Evolutionary conservation across 2,329 filamentous ascomycete genomes (phyloP), one percentile per base, ranked within the genome.

Genomic region (Chrysosporium keratinophilum): DNA sequence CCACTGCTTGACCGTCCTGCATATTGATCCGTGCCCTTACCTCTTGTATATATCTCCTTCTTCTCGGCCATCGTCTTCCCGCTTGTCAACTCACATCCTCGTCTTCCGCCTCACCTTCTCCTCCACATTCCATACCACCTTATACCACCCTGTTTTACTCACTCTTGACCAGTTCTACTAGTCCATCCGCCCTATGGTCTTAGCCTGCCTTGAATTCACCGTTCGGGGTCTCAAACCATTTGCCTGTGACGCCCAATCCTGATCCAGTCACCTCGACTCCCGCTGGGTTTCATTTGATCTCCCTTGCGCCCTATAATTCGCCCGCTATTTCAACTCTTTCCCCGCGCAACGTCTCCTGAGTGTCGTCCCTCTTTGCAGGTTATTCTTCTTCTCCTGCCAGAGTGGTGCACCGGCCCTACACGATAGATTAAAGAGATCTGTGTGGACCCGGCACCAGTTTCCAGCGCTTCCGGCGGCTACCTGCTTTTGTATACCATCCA

Each of bases 401-500:
- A 19, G 39, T 19, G 39, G 39, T 19, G 11, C 7, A 41, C 39
- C 19, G 5, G 37, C 11, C 19, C 7, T 15, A 6, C 15, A 41
- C 19, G 15, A 17, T 41, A 17, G 15, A 19, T 41, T 41, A 14
- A 43, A 44, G 40, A 51, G 33, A 51, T 23, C 6, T 37, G 48
- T 51, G 49, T 23, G 49, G 28, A 51, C 9, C 10, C 40, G 49
- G 49, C 49, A 51, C 28, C 20, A n/a, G 28, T 43, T 40, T 7
- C 33, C 33, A 39, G n/a, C 50, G 50, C 41, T 46, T 52, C 50
- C 50, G 42, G 41, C 50, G 50, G 50, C 42, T 52, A 46, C 50
- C 42, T 40, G 50, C 41, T 46, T 44, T n/a, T 20, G 39, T 43
- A 39, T 50, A 50, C 37, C 47, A 43, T 43, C 40, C n/a, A 31